Evolutionary conservation across 73 alveolate species (phyloP), one percentile per base, ranked within the genome.

Genomic region (Effrenium voratum): DNA sequence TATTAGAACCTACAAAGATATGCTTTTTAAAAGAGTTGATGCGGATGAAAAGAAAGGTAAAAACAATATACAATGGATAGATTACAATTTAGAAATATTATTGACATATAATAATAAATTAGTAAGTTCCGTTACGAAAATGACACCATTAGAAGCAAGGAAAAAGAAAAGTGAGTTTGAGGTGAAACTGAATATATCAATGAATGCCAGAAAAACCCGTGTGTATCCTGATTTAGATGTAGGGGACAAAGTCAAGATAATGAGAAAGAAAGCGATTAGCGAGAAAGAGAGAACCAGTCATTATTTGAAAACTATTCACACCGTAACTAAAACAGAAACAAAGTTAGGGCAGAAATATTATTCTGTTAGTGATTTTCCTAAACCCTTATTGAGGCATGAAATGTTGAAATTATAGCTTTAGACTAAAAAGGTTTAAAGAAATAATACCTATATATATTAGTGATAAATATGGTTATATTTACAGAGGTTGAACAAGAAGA

Each of bases 141-240:
- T 70, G 81, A 70, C 81, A 0, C 81, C 81, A 70, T 3, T 70
- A 22, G 81, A 70, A 34, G 44, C 81, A 70, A 70, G 81, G 46
- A 70, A 70, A 70, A 70, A 70, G 46, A n/a, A 34, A 30, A 70
- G 36, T 30, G 30, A 34, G 22, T n/a, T 30, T 70, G 81, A 70
- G 36, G 44, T 70, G 0, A 70, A 34, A 70, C 36, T 34, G 68
- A 55, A 55, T 2, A n/a, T 70, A 70, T 70, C 81, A 34, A 34
- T 70, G 36, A 43, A 70, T 12, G 81, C 81, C 32, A 70, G 36
- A 28, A 43, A 46, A 16, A 70, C 32, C 36, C 32, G 81, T 34
- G 36, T 19, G 36, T 70, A 34, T 46, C 44, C 44, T 2, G 81
- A 70, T 12, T 4, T 70, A 70, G 81, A 70, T 43, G 81, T 70